These are phyloP conservation scores for Coffea humblotiana DNA, from an alignment of 305 asterid genomes.

Conservation along the genomic window DNA sequence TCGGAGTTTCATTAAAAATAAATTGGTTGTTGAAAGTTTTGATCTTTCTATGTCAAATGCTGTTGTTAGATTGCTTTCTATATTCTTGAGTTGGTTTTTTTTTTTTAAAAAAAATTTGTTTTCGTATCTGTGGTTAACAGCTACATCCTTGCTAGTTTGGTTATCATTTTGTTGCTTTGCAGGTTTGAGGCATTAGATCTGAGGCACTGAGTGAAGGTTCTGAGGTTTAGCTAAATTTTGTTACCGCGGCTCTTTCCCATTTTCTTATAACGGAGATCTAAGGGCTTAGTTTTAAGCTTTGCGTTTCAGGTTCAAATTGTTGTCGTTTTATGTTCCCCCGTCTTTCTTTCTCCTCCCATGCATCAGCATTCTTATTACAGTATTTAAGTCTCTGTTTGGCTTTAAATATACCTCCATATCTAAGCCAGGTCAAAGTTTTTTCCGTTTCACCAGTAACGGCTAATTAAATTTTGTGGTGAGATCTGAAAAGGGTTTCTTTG, in stretches of 20 bases:
- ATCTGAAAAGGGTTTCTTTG: conserved; percentile 4
- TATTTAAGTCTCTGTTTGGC: background rate
- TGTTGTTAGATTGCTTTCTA: background rate
- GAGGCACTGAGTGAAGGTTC: conserved; percentile 21
- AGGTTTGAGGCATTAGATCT: conserved; percentile 38
- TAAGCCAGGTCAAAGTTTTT: conserved; percentile 9
- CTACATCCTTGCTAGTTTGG: background rate
- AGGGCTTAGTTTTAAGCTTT: conserved; percentile 7
- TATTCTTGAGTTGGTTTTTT: no score
- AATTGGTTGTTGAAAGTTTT: background rate
- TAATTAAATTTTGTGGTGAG: conserved; percentile 13
- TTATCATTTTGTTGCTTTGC: conserved; percentile 14
- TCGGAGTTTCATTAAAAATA: background rate
- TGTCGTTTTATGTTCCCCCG: conserved; percentile 6
- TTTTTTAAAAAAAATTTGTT: background rate
- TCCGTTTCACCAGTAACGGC: background rate
- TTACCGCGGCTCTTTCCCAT: conserved; percentile 13
- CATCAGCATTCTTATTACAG: background rate
- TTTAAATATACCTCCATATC: background rate
- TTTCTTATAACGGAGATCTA: conserved; percentile 17
- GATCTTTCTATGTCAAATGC: background rate
- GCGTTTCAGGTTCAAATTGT: conserved; percentile 16
- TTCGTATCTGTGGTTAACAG: conserved; percentile 1
- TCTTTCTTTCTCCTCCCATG: background rate
- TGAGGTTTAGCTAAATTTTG: conserved; percentile 10